Percentiles rank a stretch among this genome's conserved stretches.
Conservation (phyloP, 2,329 filamentous ascomycete genomes). For the Arachnomyces sp. region DNA sequence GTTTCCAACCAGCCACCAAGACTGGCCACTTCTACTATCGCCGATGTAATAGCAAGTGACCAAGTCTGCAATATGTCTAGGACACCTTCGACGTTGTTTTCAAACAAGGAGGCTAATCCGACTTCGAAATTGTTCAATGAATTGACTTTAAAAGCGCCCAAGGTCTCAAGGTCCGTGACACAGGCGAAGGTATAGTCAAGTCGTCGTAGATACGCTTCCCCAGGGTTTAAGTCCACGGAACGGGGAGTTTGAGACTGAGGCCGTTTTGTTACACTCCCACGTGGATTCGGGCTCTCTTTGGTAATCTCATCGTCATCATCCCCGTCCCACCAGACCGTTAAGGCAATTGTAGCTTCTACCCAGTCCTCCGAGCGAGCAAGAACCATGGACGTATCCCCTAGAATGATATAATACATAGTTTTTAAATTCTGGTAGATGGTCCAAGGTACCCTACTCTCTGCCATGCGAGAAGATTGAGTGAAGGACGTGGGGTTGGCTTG, state of each 20-base stretch:
- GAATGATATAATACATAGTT: constrained; percentile 69
- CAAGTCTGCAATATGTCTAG: constrained; percentile 67
- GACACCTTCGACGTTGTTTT: constrained; percentile 71
- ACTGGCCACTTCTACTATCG: constrained; percentile 77
- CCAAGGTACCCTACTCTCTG: constrained; percentile 82
- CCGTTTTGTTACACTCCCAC: constrained; percentile 7
- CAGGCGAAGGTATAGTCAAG: constrained; percentile 62
- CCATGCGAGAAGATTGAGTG: constrained; percentile 60
- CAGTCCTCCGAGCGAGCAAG: constrained; percentile 76
- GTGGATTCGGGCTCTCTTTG: constrained; percentile 14
- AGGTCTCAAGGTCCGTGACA: constrained; percentile 57
- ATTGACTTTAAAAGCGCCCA: constrained; percentile 62
- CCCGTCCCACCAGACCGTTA: constrained; percentile 91
- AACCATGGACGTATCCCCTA: constrained; percentile 69
- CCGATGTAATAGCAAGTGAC: constrained; percentile 71
- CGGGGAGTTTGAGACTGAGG: constrained; percentile 31
- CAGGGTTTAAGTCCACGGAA: constrained; percentile 45
- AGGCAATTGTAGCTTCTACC: constrained; percentile 77
- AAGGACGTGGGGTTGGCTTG: constrained; percentile 52
- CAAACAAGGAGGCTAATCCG: constrained; percentile 71
- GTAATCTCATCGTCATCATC: constrained; percentile 49
- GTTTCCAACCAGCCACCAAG: constrained; percentile 73
- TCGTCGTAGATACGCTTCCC: constrained; percentile 65
- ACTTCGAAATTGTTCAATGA: constrained; percentile 69
- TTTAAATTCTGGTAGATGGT: constrained; percentile 79